Percentiles rank a stretch among this genome's conserved stretches.
Evolutionary conservation across 768 basidiomycete genomes (phyloP).

Genomic region (Leccinum barrowsii): DNA sequence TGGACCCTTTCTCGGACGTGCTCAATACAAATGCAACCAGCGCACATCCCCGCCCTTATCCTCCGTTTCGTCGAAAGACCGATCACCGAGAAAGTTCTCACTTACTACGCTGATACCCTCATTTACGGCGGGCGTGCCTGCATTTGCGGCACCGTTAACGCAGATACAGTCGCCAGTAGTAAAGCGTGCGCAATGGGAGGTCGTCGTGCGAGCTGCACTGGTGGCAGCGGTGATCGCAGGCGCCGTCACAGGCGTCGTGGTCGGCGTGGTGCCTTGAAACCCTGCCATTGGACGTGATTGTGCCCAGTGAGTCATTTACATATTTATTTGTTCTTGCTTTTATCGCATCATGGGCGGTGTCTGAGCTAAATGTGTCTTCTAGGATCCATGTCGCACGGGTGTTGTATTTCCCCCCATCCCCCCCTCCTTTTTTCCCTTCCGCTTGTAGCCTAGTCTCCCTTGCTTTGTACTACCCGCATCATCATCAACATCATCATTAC

Average conservation of each 20-base stretch:
- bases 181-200: constrained; percentile 82
- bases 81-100: not conserved
- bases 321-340: not conserved
- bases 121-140: constrained; percentile 49
- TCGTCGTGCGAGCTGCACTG: constrained; percentile 58
- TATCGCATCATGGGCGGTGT: not conserved
- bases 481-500: not conserved
- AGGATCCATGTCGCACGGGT: not conserved
- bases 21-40: constrained; percentile 32
- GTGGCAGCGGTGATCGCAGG: constrained; percentile 42
- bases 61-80: not conserved
- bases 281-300: not conserved
- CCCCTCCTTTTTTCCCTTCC: not conserved
- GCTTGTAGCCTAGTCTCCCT: not conserved
- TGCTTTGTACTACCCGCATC: not conserved
- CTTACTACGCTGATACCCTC: constrained; percentile 24
- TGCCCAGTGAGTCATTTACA: not conserved
- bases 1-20: constrained; percentile 17
- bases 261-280: constrained; percentile 11
- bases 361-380: not conserved
- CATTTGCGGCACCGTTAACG: constrained; percentile 69
- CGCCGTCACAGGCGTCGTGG: constrained; percentile 31
- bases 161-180: constrained; percentile 66
- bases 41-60: not conserved
- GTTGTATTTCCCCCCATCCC: not conserved